Percentiles rank a stretch among this genome's conserved stretches.
phyloP scores from a whole-genome alignment of 1,284 basidiomycete genomes.

The Malassezia vespertilionis region DNA sequence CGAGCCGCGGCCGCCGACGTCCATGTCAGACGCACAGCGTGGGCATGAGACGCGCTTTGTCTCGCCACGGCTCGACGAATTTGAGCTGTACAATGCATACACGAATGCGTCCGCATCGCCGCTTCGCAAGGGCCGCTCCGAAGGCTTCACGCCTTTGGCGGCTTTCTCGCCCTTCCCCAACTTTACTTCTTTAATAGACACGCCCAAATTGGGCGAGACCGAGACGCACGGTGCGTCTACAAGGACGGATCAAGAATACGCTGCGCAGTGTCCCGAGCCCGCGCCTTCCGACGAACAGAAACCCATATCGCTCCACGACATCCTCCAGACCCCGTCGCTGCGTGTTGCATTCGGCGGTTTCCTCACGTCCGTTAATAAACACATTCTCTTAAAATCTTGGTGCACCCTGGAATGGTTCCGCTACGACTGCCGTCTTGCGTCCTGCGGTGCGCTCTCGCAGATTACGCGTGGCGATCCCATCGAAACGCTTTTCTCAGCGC shows the following conservation, averaged over 20 bases:
- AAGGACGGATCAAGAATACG: too few relatives aligned
- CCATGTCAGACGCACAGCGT: conserved; percentile 8
- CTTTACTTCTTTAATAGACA: too few relatives aligned
- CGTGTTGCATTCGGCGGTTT: conserved; percentile 8
- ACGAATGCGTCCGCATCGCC: too few relatives aligned
- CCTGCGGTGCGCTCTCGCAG: not conserved
- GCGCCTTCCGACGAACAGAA: too few relatives aligned
- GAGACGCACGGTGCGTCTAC: too few relatives aligned
- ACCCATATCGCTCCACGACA: not conserved
- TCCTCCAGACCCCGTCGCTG: conserved; percentile 1
- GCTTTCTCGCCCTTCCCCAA: too few relatives aligned
- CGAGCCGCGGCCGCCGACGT: conserved; percentile 10
- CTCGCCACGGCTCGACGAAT: conserved; percentile 9
- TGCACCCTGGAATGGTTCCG: conserved; percentile 17
- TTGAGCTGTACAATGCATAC: conserved; percentile 11
- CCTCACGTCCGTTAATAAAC: not conserved
- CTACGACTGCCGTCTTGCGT: conserved; percentile 13
- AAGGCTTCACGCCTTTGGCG: too few relatives aligned
- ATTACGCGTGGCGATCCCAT: not conserved
- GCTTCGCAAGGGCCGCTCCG: too few relatives aligned
- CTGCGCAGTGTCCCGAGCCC: too few relatives aligned
- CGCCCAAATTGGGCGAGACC: too few relatives aligned
- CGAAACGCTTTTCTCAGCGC: not conserved
- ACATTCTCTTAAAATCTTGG: conserved; percentile 4
- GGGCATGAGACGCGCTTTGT: conserved; percentile 8